These are phyloP conservation scores for Atkinsonella hypoxylon DNA, from an alignment of 2,329 filamentous ascomycete genomes.

Conservation along the genomic window DNA sequence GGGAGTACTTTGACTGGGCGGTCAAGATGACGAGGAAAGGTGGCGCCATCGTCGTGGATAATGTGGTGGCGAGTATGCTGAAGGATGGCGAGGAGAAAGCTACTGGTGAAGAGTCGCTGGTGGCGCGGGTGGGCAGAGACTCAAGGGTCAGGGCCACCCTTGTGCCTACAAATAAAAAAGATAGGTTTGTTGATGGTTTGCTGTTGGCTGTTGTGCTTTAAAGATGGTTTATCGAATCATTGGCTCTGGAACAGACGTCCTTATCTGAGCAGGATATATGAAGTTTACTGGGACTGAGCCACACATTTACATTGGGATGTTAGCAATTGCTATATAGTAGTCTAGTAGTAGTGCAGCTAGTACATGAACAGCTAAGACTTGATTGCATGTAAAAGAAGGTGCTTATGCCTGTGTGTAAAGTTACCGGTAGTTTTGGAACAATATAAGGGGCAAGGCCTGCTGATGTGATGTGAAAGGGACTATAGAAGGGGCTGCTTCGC, in stretches of 20 bases:
- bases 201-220: conserved; percentile 1
- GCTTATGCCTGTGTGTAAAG: no score
- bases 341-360: no score
- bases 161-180: conserved; percentile 9
- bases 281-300: not conserved
- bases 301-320: no score
- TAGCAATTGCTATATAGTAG: no score
- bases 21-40: conserved; percentile 27
- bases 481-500: no score
- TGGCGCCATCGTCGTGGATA: conserved; percentile 36
- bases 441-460: no score
- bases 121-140: conserved; percentile 13
- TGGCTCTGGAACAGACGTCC: no score
- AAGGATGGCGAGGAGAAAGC: not conserved
- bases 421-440: no score
- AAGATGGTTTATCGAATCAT: not conserved
- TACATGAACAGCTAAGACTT: no score
- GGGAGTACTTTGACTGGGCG: conserved; percentile 34
- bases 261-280: no score
- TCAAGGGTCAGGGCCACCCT: conserved; percentile 15
- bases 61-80: conserved; percentile 26
- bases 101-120: conserved; percentile 8
- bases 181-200: conserved; percentile 1
- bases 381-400: no score
- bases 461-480: no score